Percentiles rank a stretch among this genome's conserved stretches.
Conservation (phyloP, 2,329 filamentous ascomycete genomes). For the Verticillium dahliae region DNA sequence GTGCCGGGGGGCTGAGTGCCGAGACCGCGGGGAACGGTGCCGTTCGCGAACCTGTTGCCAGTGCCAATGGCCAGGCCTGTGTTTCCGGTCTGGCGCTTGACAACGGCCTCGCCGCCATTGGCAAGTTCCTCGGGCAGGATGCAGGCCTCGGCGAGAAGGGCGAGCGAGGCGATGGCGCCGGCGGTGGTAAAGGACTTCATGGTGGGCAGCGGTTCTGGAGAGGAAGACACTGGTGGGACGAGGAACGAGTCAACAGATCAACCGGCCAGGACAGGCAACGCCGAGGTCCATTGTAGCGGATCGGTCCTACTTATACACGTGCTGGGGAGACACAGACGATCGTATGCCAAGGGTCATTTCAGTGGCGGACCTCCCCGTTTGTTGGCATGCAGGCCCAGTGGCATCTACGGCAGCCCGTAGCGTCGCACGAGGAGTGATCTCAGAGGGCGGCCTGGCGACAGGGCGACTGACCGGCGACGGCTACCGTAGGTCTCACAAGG, state of each 20-base stretch:
- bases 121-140: conserved; percentile 29
- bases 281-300: neutral
- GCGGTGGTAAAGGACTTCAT: conserved; percentile 21
- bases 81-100: conserved; percentile 10
- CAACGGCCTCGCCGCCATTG: conserved; percentile 7
- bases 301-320: neutral
- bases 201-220: neutral
- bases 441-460: neutral
- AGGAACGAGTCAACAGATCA: neutral
- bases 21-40: conserved; percentile 28
- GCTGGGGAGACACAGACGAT: neutral
- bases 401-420: neutral
- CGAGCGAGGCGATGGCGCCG: conserved; percentile 13
- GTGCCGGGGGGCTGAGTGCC: conserved; percentile 23
- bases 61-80: conserved; percentile 29
- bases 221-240: neutral
- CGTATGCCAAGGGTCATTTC: neutral
- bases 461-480: neutral
- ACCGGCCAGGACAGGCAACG: neutral
- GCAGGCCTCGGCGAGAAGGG: conserved; percentile 20
- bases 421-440: neutral
- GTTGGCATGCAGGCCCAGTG: neutral
- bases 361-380: neutral
- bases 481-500: neutral
- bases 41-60: conserved; percentile 34